Evolutionary conservation across 2,329 filamentous ascomycete genomes (phyloP).

Genomic region (Dothideomycetes sp.): DNA sequence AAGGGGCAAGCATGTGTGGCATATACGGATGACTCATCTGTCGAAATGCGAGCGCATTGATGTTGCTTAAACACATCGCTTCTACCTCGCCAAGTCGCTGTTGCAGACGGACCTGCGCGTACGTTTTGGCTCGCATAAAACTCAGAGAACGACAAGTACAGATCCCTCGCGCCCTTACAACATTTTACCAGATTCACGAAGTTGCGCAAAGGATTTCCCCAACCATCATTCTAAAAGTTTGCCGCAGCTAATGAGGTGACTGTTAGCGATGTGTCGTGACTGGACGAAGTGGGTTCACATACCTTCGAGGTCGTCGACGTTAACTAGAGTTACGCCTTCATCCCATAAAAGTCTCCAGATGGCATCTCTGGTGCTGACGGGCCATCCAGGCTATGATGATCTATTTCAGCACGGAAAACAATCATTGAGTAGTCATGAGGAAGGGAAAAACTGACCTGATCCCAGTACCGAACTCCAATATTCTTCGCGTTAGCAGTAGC

Average conservation of each 20-base stretch:
- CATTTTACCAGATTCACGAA: no score
- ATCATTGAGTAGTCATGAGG: not conserved
- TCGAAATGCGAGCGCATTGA: no score
- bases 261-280: not conserved
- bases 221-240: not conserved
- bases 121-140: no score
- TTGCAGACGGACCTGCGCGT: no score
- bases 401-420: not conserved
- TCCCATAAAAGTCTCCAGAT: conserved; percentile 47
- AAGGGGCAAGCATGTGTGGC: no score
- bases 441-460: conserved; percentile 24
- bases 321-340: conserved; percentile 50
- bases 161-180: no score
- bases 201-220: no score
- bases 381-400: conserved; percentile 37
- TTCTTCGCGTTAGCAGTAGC: conserved; percentile 42
- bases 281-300: not conserved
- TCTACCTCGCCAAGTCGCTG: no score
- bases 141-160: not conserved
- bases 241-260: not conserved
- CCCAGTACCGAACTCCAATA: conserved; percentile 52
- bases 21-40: no score
- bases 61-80: no score
- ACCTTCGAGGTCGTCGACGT: conserved; percentile 51
- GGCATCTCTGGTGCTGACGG: conserved; percentile 45